Evolutionary conservation across 352 stramenopile species (phyloP), one percentile per base, ranked within the genome.

Genomic region (Globisporangium sylvaticum): DNA sequence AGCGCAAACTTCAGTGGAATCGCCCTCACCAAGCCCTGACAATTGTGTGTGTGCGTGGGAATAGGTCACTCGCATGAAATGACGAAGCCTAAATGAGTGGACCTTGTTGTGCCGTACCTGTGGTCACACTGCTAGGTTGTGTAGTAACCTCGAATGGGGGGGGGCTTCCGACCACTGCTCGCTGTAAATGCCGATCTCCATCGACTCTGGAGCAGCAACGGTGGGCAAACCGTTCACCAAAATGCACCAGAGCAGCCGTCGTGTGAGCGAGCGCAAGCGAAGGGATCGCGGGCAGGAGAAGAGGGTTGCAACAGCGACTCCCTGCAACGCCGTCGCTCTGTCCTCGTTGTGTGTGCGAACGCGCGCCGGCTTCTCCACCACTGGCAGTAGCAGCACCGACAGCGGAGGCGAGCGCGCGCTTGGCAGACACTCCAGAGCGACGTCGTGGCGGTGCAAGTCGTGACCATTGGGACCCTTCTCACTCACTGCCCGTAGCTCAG

Each of bases 391-490:
- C 20, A 53, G 46, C 20, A 9, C 46, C n/a, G 12, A 6, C 46
- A 53, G 46, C 46, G 15, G 39, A 48, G 39, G 20, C 46, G 7
- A 15, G 20, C 46, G n/a, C 46, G 9, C 46, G 46, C n/a, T 25
- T 8, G 20, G 9, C 46, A 7, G 6, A 3, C 46, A 53, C 46
- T 15, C 46, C 46, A 53, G 29, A 59, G 54, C 54, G 20, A 12
- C 27, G 20, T 10, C 27, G n/a, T 20, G 32, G 15, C 10, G 34
- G 15, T 27, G 32, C 58, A 64, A 56, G 58, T 56, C 24, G 55
- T 64, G 34, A 44, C 58, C 58, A 56, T 44, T 64, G 58, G 58
- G 39, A 54, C 50, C 55, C 20, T 32, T 27, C 37, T 18, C 42
- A 48, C 39, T 48, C 39, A n/a, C 39, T 48, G 39, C 39, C 39